Evolutionary conservation across 2,329 filamentous ascomycete genomes (phyloP), one percentile per base, ranked within the genome.

Genomic region (Neonectria sp.): DNA sequence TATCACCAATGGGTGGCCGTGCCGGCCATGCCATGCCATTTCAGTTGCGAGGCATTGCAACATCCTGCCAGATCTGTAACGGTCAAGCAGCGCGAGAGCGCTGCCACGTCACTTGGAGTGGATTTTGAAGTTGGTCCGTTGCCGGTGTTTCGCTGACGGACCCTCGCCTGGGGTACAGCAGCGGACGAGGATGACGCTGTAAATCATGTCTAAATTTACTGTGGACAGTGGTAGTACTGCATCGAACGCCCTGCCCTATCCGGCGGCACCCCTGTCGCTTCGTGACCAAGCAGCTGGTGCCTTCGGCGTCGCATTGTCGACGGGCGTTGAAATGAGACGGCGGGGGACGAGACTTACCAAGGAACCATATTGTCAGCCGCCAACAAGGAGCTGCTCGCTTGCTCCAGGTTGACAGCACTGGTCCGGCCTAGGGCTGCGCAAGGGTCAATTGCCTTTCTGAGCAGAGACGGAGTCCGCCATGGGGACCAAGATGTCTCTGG

Each of bases 271-370:
- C 37, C 69, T 68, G 51, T 59, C 70, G 56, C 66, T 68, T 71
- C 68, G 66, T 71, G 74, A 71, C 73, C 73, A 72, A 75, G 68
- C 71, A 70, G 68, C 65, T 74, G 73, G 73, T 70, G 72, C 43
- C 68, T 62, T 57, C 59, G 68, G 57, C 57, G 68, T 75, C 65
- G 67, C 68, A 74, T 73, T 67, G 48, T 64, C 58, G 67, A 67
- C 57, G 65, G 51, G 65, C 48, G 63, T 68, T 46, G 62, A 69
- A 60, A 71, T 73, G 67, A 69, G 57, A 67, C 43, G 51, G 45
- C 61, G 57, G 61, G 55, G 53, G 51, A 35, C 48, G 58, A 64
- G 52, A 49, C 43, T 61, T 37, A 53, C 58, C 58, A 64, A 61
- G 59, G 65, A 45, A 56, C 51, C 51, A 46, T 52, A 53, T 63